Evolutionary conservation across 1,284 basidiomycete genomes (phyloP).

Genomic region (Papiliotrema fonsecae): DNA sequence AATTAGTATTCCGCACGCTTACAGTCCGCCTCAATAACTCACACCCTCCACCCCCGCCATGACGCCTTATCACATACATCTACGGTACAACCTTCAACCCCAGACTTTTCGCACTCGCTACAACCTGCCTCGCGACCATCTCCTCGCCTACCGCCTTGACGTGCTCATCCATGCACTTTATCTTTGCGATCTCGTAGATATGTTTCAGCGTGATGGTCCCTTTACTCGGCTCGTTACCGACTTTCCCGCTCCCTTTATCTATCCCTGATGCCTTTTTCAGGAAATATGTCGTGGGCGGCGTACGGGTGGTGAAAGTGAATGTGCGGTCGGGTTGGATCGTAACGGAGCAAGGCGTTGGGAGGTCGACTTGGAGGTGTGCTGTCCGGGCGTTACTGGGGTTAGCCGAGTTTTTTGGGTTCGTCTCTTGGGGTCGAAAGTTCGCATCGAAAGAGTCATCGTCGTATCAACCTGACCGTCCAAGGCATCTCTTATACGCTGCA

Average conservation of each 20-base stretch:
- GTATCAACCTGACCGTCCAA: too few species aligned
- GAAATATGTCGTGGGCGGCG: conserved; percentile 87
- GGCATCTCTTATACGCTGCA: too few species aligned
- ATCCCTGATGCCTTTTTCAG: conserved; percentile 88
- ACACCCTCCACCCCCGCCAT: too few species aligned
- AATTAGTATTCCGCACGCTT: too few species aligned
- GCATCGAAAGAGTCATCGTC: not conserved
- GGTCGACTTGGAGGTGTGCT: conserved; percentile 77
- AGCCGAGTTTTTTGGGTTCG: not conserved
- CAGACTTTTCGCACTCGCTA: conserved; percentile 77
- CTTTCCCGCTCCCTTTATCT: conserved; percentile 70
- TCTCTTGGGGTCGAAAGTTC: not conserved
- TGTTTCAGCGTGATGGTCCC: conserved; percentile 92
- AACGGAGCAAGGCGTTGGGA: conserved; percentile 85
- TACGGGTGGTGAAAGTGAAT: conserved; percentile 87
- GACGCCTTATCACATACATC: too few species aligned
- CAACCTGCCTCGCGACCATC: conserved; percentile 76
- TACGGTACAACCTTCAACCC: conserved; percentile 85
- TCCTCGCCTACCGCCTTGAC: conserved; percentile 77
- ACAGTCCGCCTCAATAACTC: too few species aligned
- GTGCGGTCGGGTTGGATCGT: conserved; percentile 91
- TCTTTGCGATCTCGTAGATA: conserved; percentile 97
- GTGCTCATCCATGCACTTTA: conserved; percentile 87
- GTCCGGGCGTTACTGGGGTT: conserved; percentile 73
- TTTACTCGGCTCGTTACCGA: conserved; percentile 47